A percentile compares a stretch with the other conserved stretches of the same genome.
Evolutionary conservation across 352 stramenopile species (phyloP).

Genomic region (Phytophthora hibernalis): DNA sequence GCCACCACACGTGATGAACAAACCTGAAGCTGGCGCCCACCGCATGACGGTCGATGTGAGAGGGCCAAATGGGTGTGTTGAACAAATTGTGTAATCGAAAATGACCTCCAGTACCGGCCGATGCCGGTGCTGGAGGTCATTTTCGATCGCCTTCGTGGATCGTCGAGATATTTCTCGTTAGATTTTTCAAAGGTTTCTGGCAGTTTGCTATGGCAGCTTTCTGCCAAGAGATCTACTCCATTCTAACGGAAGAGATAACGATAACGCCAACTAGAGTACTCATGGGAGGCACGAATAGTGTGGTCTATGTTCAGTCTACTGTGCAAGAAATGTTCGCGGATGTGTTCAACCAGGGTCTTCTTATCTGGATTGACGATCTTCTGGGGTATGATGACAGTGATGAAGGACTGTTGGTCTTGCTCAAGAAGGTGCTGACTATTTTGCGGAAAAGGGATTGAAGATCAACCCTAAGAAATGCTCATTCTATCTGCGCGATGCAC

Average conservation of each 20-base stretch:
- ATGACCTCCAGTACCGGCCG: no score
- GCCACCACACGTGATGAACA: not conserved
- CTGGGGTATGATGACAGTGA: slow-evolving; percentile 5
- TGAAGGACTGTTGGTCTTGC: not conserved
- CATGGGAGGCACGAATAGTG: not conserved
- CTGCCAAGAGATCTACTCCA: not conserved
- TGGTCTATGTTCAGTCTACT: not conserved
- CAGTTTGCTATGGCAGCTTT: not conserved
- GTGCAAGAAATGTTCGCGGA: slow-evolving; percentile 22
- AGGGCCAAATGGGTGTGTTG: not conserved
- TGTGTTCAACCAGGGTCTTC: slow-evolving; percentile 14
- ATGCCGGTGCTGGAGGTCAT: not conserved
- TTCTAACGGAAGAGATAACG: not conserved
- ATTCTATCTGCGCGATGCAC: slow-evolving; percentile 11
- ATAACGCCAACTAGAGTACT: not conserved
- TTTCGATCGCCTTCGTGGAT: not conserved
- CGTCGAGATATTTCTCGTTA: not conserved
- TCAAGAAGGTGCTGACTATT: slow-evolving; percentile 10
- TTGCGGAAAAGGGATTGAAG: slow-evolving; percentile 10
- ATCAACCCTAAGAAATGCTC: slow-evolving; percentile 14
- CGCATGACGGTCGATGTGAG: not conserved
- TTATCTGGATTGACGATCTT: slow-evolving; percentile 24
- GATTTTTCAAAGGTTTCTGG: not conserved
- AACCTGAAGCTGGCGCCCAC: not conserved
- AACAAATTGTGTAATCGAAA: not conserved